Evolutionary conservation across 1,139 yeast genomes (phyloP).

Genomic region (Diutina ranongensis): DNA sequence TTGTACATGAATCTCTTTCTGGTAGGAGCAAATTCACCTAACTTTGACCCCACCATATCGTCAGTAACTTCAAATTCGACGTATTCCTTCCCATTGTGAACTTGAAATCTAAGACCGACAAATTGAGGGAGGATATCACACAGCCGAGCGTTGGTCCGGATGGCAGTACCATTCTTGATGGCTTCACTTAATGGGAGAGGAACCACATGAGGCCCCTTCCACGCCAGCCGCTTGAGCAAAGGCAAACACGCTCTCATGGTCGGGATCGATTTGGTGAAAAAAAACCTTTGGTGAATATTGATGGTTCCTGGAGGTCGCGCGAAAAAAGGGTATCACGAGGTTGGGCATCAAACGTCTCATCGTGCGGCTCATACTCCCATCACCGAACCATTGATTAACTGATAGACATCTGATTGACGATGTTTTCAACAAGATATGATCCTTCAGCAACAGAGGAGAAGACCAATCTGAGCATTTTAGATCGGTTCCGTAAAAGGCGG

Average conservation of each 20-base stretch:
- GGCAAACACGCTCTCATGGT: constrained; percentile 48
- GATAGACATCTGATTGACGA: background rate
- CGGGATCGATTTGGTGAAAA: background rate
- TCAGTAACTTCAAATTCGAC: constrained; percentile 81
- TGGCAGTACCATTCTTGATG: constrained; percentile 66
- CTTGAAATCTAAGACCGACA: constrained; percentile 87
- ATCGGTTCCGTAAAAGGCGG: constrained; percentile 6
- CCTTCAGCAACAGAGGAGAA: background rate
- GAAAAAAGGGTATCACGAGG: background rate
- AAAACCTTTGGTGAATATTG: background rate
- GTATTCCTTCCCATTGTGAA: constrained; percentile 92
- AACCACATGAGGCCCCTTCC: constrained; percentile 94
- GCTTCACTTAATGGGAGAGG: constrained; percentile 89
- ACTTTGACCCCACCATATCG: constrained; percentile 95
- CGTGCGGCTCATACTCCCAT: constrained; percentile 6
- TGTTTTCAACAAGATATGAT: background rate
- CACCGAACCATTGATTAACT: too few species aligned
- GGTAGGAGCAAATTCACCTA: constrained; percentile 94
- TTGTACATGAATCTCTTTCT: constrained; percentile 79
- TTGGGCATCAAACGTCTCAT: background rate
- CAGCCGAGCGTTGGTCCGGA: constrained; percentile 87
- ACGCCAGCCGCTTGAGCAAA: constrained; percentile 54
- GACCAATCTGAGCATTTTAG: background rate
- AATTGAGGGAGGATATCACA: constrained; percentile 93
- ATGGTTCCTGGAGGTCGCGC: background rate